These are phyloP conservation scores for Cotoneaster glaucophyllus DNA, from an alignment of 306 rosid genomes.

Conservation along the genomic window DNA sequence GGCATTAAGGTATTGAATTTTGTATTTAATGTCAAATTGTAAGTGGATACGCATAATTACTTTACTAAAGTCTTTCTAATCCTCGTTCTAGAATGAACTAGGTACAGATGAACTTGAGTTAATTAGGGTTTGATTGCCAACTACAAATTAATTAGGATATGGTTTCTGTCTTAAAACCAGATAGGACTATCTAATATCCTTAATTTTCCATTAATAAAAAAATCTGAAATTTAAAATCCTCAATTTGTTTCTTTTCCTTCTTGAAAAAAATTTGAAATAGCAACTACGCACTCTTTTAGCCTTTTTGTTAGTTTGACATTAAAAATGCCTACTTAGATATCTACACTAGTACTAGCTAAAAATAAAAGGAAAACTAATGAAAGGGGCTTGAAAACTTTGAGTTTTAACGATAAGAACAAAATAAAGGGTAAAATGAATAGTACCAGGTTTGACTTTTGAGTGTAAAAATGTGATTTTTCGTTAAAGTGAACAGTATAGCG, in stretches of 20 bases:
- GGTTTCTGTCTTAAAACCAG: not conserved
- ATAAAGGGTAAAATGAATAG: no score
- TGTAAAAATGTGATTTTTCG: no score
- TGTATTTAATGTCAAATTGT: not conserved
- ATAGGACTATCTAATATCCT: not conserved
- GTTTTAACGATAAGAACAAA: no score
- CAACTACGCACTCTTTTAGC: not conserved
- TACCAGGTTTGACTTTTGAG: no score
- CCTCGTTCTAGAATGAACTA: not conserved
- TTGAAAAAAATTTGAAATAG: not conserved
- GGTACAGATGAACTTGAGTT: not conserved
- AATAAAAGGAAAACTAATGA: no score
- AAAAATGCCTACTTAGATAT: not conserved
- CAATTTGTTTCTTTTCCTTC: not conserved
- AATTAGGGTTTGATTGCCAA: not conserved
- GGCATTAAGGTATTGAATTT: not conserved
- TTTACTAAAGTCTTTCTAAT: not conserved
- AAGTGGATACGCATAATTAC: not conserved
- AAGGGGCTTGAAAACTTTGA: no score
- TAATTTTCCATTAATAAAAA: not conserved
- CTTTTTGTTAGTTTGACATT: not conserved
- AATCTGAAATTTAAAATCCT: not conserved
- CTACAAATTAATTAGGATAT: not conserved
- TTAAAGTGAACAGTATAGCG: no score
- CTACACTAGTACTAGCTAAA: not conserved